These are phyloP conservation scores for Phoma sp. DNA, from an alignment of 2,329 filamentous ascomycete genomes.

Conservation along the genomic window DNA sequence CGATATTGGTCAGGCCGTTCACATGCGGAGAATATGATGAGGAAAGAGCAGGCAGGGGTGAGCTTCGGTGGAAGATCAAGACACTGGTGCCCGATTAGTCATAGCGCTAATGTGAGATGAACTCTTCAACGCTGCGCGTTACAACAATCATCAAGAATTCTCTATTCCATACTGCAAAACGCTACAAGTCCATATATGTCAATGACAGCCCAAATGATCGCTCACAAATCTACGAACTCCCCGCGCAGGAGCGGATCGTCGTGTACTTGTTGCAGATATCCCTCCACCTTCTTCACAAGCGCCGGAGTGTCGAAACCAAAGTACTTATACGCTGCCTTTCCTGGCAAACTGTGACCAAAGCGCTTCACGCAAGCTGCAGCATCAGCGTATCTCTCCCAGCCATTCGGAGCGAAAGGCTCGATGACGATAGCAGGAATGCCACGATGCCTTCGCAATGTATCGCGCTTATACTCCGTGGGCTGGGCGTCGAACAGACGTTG, in stretches of 20 bases:
- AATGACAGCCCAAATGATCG: neutral
- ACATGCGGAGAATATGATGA: neutral
- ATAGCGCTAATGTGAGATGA: neutral
- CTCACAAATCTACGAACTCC: slow-evolving; percentile 43
- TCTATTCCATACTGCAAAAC: neutral
- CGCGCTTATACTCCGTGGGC: slow-evolving; percentile 53
- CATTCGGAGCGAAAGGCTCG: slow-evolving; percentile 64
- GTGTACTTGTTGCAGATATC: slow-evolving; percentile 46
- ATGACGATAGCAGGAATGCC: slow-evolving; percentile 61
- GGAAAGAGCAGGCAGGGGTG: neutral
- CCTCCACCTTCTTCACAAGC: slow-evolving; percentile 51
- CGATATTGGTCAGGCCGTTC: neutral
- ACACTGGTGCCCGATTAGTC: neutral
- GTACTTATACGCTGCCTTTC: slow-evolving; percentile 61
- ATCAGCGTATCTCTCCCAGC: slow-evolving; percentile 67
- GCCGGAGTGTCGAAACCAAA: slow-evolving; percentile 61
- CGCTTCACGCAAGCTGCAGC: slow-evolving; percentile 61
- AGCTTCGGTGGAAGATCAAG: neutral
- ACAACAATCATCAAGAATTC: neutral
- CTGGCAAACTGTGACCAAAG: slow-evolving; percentile 64
- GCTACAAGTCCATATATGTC: neutral
- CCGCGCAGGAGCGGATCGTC: slow-evolving; percentile 43
- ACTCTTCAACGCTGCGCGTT: neutral
- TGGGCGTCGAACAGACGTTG: slow-evolving; percentile 59
- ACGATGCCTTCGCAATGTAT: slow-evolving; percentile 52